Evolutionary conservation across 768 basidiomycete species (phyloP).

Genomic region (Amanita phalloides): DNA sequence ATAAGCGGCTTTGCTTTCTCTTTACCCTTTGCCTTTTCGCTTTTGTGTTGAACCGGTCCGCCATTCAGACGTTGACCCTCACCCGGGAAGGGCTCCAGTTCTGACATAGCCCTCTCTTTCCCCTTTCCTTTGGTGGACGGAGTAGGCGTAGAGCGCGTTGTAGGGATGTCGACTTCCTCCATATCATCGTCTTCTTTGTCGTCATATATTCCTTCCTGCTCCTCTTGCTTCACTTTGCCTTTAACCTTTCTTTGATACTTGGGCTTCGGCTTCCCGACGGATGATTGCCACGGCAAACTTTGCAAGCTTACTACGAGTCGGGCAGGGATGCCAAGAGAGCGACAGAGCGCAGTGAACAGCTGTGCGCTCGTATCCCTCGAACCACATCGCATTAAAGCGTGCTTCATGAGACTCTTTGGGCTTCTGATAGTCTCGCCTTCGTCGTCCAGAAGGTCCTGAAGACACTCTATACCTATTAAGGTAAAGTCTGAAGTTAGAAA

Average conservation of each 20-base stretch:
- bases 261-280: constrained; percentile 45
- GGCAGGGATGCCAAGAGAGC: constrained; percentile 78
- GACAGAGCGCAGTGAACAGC: constrained; percentile 82
- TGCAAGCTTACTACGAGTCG: constrained; percentile 86
- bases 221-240: constrained; percentile 22
- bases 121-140: constrained; percentile 19
- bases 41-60: constrained; percentile 21
- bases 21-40: constrained; percentile 46
- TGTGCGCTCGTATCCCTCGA: constrained; percentile 83
- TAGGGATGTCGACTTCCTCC: constrained; percentile 20
- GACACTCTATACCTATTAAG: constrained; percentile 24
- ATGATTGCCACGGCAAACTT: constrained; percentile 82
- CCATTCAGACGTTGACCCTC: constrained; percentile 30
- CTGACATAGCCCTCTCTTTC: constrained; percentile 9
- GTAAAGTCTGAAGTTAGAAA: background rate
- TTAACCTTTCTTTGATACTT: constrained; percentile 26
- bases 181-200: constrained; percentile 21
- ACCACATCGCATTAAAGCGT: constrained; percentile 70
- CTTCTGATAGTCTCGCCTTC: constrained; percentile 64
- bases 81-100: constrained; percentile 19
- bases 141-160: constrained; percentile 7
- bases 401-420: constrained; percentile 88
- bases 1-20: constrained; percentile 44
- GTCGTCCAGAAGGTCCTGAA: constrained; percentile 37
- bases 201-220: constrained; percentile 14